A percentile compares a stretch with the other conserved stretches of the same genome.
Conservation (phyloP, 2,329 filamentous ascomycete genomes). For the Colletotrichum tropicicola region DNA sequence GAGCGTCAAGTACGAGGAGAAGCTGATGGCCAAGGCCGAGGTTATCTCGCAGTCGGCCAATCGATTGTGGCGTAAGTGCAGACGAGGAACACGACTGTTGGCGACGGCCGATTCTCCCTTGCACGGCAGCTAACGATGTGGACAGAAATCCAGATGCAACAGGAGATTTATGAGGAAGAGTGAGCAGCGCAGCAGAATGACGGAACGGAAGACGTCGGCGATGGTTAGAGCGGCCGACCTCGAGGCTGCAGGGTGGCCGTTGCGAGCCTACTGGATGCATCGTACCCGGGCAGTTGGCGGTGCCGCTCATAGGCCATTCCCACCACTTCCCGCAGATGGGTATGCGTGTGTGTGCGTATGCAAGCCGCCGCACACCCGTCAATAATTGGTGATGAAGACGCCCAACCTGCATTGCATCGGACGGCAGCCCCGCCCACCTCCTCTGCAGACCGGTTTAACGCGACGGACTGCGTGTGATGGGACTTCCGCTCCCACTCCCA, state of each 20-base stretch:
- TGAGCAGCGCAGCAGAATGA: neutral
- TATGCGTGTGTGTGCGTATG: constrained; percentile 17
- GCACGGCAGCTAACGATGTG: constrained; percentile 28
- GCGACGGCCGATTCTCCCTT: too few relatives aligned
- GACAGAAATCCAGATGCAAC: constrained; percentile 60
- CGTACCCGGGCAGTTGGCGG: constrained; percentile 29
- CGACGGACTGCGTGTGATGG: constrained; percentile 16
- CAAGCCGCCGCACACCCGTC: constrained; percentile 26
- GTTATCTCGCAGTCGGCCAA: constrained; percentile 76
- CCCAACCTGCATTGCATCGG: constrained; percentile 29
- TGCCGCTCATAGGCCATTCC: constrained; percentile 26
- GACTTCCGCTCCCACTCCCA: constrained; percentile 14
- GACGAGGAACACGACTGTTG: neutral
- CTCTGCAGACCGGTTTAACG: constrained; percentile 13
- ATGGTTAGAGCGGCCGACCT: constrained; percentile 16
- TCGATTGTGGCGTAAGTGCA: constrained; percentile 70
- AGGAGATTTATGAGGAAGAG: constrained; percentile 56
- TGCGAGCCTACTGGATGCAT: constrained; percentile 14
- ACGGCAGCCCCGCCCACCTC: constrained; percentile 12
- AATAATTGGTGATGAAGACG: constrained; percentile 29
- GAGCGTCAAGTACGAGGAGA: constrained; percentile 68
- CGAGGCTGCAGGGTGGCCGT: constrained; percentile 9
- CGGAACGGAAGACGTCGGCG: neutral
- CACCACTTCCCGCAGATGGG: constrained; percentile 23
- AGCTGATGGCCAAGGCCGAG: constrained; percentile 72